These are phyloP conservation scores for Leccinum variicolor DNA, from an alignment of 768 basidiomycete species.

Conservation along the genomic window DNA sequence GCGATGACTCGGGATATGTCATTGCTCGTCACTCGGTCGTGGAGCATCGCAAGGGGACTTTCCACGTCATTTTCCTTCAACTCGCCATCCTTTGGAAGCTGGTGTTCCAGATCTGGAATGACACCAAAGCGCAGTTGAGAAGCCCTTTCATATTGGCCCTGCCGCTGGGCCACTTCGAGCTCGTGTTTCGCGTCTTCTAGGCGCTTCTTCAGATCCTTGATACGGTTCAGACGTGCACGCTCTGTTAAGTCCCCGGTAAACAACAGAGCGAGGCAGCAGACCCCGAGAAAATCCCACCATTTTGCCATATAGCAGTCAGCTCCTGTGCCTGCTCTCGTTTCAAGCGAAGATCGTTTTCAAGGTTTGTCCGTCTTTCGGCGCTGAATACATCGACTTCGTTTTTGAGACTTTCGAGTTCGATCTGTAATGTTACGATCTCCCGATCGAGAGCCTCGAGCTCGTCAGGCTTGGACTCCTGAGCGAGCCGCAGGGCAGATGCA, in stretches of 20 bases:
- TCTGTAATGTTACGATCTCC: conserved; percentile 82
- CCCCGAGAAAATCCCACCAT: conserved; percentile 38
- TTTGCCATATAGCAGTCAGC: conserved; percentile 69
- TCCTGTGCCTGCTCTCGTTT: conserved; percentile 63
- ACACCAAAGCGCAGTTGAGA: conserved; percentile 80
- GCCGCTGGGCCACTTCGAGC: conserved; percentile 84
- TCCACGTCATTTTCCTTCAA: conserved; percentile 39
- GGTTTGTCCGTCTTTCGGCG: conserved; percentile 63
- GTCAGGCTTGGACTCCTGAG: conserved; percentile 87
- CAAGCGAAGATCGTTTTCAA: conserved; percentile 57
- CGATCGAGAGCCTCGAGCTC: conserved; percentile 79
- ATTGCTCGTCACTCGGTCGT: conserved; percentile 84
- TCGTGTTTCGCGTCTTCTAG: conserved; percentile 84
- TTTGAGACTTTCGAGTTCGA: conserved; percentile 85
- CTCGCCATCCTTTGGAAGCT: conserved; percentile 57
- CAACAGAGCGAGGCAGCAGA: too few relatives aligned
- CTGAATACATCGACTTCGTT: conserved; percentile 86
- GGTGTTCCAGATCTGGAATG: conserved; percentile 76
- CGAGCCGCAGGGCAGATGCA: conserved; percentile 78
- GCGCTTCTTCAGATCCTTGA: conserved; percentile 66
- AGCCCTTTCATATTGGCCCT: conserved; percentile 83
- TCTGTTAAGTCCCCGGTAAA: conserved; percentile 37
- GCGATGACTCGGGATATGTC: conserved; percentile 89
- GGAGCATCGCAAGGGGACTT: conserved; percentile 60
- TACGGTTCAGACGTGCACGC: conserved; percentile 61